Evolutionary conservation across 768 basidiomycete species (phyloP).

Genomic region (Suillus cothurnatus): DNA sequence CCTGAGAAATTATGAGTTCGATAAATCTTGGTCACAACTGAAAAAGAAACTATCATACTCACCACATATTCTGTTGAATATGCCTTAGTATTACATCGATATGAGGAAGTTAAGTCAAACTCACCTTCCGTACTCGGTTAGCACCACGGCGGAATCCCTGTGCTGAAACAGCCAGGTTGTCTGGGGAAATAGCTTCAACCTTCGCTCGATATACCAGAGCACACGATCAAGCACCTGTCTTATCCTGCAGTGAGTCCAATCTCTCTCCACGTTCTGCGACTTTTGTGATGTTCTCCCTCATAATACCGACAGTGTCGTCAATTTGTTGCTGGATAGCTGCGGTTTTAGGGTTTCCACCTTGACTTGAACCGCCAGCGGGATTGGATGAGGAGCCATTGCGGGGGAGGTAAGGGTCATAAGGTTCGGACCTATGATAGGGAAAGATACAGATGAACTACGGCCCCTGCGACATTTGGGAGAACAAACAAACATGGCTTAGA

Average conservation of each 20-base stretch:
- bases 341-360: conserved; percentile 77
- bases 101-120: conserved; percentile 30
- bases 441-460: conserved; percentile 13
- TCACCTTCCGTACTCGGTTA: conserved; percentile 94
- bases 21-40: conserved; percentile 7
- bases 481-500: conserved; percentile 30
- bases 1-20: conserved; percentile 43
- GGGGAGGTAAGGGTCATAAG: conserved; percentile 98
- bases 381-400: conserved; percentile 71
- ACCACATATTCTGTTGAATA: conserved; percentile 82
- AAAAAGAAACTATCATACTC: conserved; percentile 36
- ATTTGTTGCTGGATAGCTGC: conserved; percentile 97
- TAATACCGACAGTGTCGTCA: conserved; percentile 95
- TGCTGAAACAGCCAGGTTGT: conserved; percentile 97
- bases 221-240: conserved; percentile 77
- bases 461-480: conserved; percentile 4
- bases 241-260: conserved; percentile 93
- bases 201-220: not conserved
- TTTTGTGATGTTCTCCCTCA: conserved; percentile 97
- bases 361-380: conserved; percentile 45
- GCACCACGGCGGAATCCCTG: conserved; percentile 98
- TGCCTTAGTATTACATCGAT: conserved; percentile 10
- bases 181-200: conserved; percentile 41
- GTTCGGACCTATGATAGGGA: conserved; percentile 76
- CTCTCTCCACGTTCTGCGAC: conserved; percentile 95